Base-by-base conservation (phyloP, 78 protist species). In the Dictyostelium intermedium region DNA sequence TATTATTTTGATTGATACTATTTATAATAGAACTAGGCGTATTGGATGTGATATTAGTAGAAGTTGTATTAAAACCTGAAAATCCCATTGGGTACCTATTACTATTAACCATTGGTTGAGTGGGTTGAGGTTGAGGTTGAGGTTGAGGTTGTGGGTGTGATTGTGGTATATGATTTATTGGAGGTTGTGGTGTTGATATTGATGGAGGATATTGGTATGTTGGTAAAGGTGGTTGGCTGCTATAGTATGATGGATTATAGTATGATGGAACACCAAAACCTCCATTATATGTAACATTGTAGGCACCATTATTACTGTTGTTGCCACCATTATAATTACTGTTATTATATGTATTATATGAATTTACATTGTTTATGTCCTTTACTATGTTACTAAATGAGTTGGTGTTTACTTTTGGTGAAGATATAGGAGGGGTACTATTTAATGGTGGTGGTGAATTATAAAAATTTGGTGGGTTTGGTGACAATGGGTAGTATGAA, bases 341-440 rank as follows among this genome's bases (percentile, higher is more conserved):
- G 39, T 37, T 76, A 76, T 23, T 76, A 61, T 16, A 70, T 45
- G 25, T 50, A 70, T 70, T 85, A 85, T 74, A 16, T 25, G 50
- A 73, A 70, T 76, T 73, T 74, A 50, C 63, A 76, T 35, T 85
- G 39, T 43, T 87, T 63, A 77, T 80, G 5, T 47, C 60, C 13
- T 32, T 80, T 47, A 80, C 69, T 50, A 41, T 25, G n/a, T 8
- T 78, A 25, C 39, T 30, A 73, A 73, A 73, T 73, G 45, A 56
- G 20, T 56, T 56, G 27, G 66, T 35, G 10, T 73, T 18, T 30
- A 0, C 5, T 73, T 35, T 73, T 32, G 45, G 80, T 8, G 39
- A 35, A 73, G 39, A 20, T 18, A 35, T n/a, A 73, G 35, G 30
- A 8, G 45, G 27, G 20, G 45, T 10, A 4, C n/a, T 27, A 13